Percentiles rank a stretch among this genome's conserved stretches.
phyloP scores from a whole-genome alignment of 371 early-diverging fungal species.

The Mucor racemosus region DNA sequence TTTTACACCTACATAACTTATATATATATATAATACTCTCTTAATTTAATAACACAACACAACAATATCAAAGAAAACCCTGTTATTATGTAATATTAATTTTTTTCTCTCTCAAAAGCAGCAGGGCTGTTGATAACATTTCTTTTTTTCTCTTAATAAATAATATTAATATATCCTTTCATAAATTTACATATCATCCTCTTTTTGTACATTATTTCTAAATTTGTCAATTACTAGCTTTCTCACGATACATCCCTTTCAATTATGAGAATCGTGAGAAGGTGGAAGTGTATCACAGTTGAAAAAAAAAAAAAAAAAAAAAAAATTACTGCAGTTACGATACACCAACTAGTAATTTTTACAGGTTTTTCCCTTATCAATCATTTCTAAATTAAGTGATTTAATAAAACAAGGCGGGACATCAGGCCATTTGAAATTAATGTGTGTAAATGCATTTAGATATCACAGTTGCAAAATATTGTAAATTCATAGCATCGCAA shows the following conservation, averaged over 20 bases:
- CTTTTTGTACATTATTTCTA: neutral
- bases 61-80: neutral
- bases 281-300: neutral
- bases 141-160: slow-evolving; percentile 2
- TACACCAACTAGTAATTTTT: neutral
- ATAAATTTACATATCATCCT: neutral
- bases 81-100: neutral
- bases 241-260: neutral
- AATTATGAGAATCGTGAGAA: slow-evolving; percentile 8
- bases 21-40: neutral
- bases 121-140: slow-evolving; percentile 8
- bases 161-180: neutral
- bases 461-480: too few relatives aligned
- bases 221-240: neutral
- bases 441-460: too few relatives aligned
- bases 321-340: neutral
- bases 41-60: neutral
- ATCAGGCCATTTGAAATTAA: too few relatives aligned
- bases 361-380: neutral
- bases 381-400: neutral
- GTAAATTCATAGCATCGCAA: too few relatives aligned
- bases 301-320: neutral
- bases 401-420: neutral
- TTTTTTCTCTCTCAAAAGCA: neutral
- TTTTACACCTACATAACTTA: neutral